Evolutionary conservation across 2,329 filamentous ascomycete genomes (phyloP).

Genomic region (Cadophora luteo-olivacea): DNA sequence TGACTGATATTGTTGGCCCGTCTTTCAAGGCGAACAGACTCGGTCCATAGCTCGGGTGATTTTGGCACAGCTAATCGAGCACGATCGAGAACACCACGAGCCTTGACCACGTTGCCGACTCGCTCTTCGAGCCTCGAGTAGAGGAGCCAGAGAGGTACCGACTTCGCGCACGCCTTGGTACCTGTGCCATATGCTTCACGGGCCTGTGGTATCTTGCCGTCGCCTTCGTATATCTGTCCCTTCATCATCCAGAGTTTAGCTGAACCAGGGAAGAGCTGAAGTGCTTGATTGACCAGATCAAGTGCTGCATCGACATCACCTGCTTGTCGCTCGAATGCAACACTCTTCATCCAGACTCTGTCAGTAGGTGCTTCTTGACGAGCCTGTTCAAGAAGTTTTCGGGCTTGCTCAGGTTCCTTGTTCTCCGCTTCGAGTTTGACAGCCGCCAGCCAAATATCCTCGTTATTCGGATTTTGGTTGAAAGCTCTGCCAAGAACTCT

Average conservation of each 20-base stretch:
- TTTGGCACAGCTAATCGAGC: constrained; percentile 89
- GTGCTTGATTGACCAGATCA: constrained; percentile 83
- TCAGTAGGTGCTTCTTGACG: constrained; percentile 91
- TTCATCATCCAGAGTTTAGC: constrained; percentile 99
- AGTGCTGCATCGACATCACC: constrained; percentile 81
- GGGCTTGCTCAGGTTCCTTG: constrained; percentile 79
- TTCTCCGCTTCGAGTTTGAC: constrained; percentile 97
- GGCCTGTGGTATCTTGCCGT: constrained; percentile 81
- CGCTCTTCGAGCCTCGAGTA: constrained; percentile 88
- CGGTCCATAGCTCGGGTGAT: constrained; percentile 84
- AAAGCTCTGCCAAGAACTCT: constrained; percentile 88
- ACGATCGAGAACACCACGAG: constrained; percentile 90
- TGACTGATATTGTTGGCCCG: constrained; percentile 83
- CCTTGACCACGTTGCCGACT: constrained; percentile 84
- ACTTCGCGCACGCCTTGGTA: constrained; percentile 84
- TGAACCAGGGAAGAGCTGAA: constrained; percentile 84
- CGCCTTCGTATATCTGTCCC: constrained; percentile 92
- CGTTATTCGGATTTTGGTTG: constrained; percentile 93
- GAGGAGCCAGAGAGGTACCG: constrained; percentile 88
- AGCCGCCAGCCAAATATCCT: constrained; percentile 96
- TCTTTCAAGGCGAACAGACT: constrained; percentile 91
- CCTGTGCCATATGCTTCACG: constrained; percentile 89
- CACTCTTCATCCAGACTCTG: constrained; percentile 96
- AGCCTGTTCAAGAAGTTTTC: constrained; percentile 81
- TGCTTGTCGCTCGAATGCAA: constrained; percentile 88